These are phyloP conservation scores for Fraxinus xanthoxyloides DNA, from an alignment of 305 asterid genomes.

Conservation along the genomic window DNA sequence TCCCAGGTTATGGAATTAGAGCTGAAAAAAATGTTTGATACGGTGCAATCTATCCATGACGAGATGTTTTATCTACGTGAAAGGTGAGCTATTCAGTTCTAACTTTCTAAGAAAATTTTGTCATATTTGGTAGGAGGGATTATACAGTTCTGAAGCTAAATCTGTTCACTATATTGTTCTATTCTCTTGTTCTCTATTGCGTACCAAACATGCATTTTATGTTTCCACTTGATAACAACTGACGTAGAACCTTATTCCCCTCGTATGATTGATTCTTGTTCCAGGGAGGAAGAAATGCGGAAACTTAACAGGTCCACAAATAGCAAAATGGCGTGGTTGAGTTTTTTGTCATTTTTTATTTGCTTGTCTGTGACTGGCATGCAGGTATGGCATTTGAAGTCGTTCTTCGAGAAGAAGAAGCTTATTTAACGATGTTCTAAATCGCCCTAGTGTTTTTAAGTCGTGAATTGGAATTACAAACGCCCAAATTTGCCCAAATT, in stretches of 20 bases:
- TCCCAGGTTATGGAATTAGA: constrained; percentile 82
- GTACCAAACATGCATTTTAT: background rate
- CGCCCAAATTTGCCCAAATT: background rate
- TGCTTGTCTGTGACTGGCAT: constrained; percentile 74
- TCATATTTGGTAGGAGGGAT: background rate
- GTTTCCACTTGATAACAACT: background rate
- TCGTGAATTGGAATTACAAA: background rate
- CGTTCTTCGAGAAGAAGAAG: constrained; percentile 97
- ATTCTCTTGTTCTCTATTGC: background rate
- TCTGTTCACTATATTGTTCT: background rate
- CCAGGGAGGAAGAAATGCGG: constrained; percentile 94
- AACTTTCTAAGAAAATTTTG: background rate
- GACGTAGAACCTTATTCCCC: background rate
- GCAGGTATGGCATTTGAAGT: constrained; percentile 86
- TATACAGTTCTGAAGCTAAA: background rate
- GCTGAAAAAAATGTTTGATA: constrained; percentile 80
- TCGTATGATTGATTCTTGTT: constrained; percentile 5
- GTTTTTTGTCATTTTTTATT: constrained; percentile 62
- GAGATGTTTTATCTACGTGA: constrained; percentile 87
- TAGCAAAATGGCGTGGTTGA: constrained; percentile 75
- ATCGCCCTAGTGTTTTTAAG: background rate
- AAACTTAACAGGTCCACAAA: constrained; percentile 68
- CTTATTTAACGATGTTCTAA: constrained; percentile 45
- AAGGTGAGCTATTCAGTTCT: constrained; percentile 46
- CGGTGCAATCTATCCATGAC: constrained; percentile 78